Evolutionary conservation across 2,329 filamentous ascomycete genomes (phyloP).

Genomic region (Fusarium palustre): DNA sequence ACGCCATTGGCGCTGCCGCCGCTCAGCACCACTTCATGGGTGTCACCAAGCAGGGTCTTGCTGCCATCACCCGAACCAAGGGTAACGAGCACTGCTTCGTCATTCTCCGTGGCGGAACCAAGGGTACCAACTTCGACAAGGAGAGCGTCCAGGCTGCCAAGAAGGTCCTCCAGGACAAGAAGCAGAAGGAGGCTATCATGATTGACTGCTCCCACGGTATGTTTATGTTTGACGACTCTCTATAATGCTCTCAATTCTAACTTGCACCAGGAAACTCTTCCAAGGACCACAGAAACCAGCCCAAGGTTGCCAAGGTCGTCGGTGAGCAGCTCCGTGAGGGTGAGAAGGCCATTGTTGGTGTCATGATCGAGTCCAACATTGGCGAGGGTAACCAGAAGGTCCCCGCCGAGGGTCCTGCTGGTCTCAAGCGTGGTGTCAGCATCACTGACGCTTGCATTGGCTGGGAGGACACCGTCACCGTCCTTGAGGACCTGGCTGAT

Average conservation of each 20-base stretch:
- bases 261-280: conserved; percentile 81
- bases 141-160: conserved; percentile 83
- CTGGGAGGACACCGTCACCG: conserved; percentile 86
- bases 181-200: conserved; percentile 91
- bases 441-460: conserved; percentile 97
- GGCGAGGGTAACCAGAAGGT: conserved; percentile 92
- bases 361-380: conserved; percentile 99
- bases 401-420: conserved; percentile 80
- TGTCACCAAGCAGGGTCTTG: conserved; percentile 96
- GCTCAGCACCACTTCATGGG: conserved; percentile 97
- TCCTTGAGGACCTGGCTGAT: conserved; percentile 87
- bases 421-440: conserved; percentile 87
- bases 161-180: conserved; percentile 83
- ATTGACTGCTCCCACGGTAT: conserved; percentile 96
- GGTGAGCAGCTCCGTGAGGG: conserved; percentile 88
- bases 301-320: conserved; percentile 85
- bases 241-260: conserved; percentile 1
- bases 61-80: conserved; percentile 90
- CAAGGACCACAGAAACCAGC: conserved; percentile 98
- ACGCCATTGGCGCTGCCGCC: conserved; percentile 89
- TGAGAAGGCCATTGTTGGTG: conserved; percentile 89
- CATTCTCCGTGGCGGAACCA: conserved; percentile 90
- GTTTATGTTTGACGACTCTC: conserved; percentile 62
- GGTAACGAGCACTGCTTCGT: conserved; percentile 99
- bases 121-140: conserved; percentile 93